Evolutionary conservation across 2,329 filamentous ascomycete genomes (phyloP).

Genomic region (Dactylellina haptotyla): DNA sequence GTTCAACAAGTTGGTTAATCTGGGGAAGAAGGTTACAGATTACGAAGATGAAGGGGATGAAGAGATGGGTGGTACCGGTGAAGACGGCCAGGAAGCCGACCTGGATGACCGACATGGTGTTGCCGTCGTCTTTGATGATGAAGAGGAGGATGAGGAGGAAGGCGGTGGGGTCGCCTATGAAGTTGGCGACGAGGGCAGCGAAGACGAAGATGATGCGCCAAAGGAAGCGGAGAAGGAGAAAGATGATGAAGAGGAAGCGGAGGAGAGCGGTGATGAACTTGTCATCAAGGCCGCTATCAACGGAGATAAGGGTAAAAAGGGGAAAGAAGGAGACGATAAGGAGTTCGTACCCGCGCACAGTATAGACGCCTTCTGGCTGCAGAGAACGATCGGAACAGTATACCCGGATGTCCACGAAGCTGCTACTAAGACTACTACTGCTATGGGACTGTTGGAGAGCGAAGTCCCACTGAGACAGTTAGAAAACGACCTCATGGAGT

Average conservation of each 20-base stretch:
- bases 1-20: conserved; percentile 95
- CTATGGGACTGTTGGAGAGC: conserved; percentile 82
- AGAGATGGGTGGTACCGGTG: conserved; percentile 70
- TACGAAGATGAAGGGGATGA: conserved; percentile 88
- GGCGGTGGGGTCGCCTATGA: conserved; percentile 78
- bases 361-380: conserved; percentile 97
- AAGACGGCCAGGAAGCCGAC: conserved; percentile 58
- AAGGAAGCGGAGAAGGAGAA: conserved; percentile 64
- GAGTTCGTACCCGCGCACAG: conserved; percentile 81
- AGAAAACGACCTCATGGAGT: conserved; percentile 97
- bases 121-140: conserved; percentile 94
- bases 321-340: conserved; percentile 66
- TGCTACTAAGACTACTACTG: conserved; percentile 88
- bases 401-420: conserved; percentile 93
- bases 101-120: conserved; percentile 73
- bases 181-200: conserved; percentile 83
- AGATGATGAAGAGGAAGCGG: conserved; percentile 64
- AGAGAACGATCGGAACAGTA: conserved; percentile 85
- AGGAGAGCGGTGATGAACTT: conserved; percentile 77
- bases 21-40: conserved; percentile 98
- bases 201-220: conserved; percentile 70
- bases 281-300: conserved; percentile 76
- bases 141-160: conserved; percentile 82
- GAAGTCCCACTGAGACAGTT: conserved; percentile 90
- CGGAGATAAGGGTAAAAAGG: conserved; percentile 63